Evolutionary conservation across 1,284 basidiomycete species (phyloP), one percentile per base, ranked within the genome.

Genomic region (Omphalotus olearius): DNA sequence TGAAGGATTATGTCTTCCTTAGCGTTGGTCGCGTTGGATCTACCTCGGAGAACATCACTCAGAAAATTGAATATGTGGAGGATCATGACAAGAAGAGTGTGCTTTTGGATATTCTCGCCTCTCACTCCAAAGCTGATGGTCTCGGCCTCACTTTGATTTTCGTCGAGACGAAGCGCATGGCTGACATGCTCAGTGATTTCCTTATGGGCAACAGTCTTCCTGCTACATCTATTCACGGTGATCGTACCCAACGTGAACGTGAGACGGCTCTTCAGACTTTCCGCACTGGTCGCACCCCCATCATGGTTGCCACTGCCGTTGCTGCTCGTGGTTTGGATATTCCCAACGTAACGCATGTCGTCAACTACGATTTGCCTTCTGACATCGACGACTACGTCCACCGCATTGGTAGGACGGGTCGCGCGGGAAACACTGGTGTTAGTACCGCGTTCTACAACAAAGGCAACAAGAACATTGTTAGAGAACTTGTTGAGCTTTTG

Each of bases 341-440:
- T 62, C 97, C 97, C 61, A 97, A 99, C 70, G 96, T 99, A 64
- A 98, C 93, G 26, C 97, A 99, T 69, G 96, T 99, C 64, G 80
- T 99, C 75, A 96, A 96, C 72, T 99, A 98, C 73, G 97, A 99
- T 69, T 76, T 99, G n/a, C 96, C 96, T 16, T 91, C 89, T 56
- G 96, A 99, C 72, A 96, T 99, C 57, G 96, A 99, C 66, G 97
- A 98, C 70, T 98, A 98, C 70, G 95, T 97, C 45, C 94, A 98
- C 69, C 92, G 94, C 66, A 98, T 98, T 65, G 96, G 96, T 78
- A 93, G 96, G 80, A 99, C 97, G 17, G 96, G 97, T 51, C 95
- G 96, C 84, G 97, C 97, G 13, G 96, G 96, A 60, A 99, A 99
- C 78, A 91, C 87, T n/a, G 96, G 96, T 76, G 82, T 88, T 57